Evolutionary conservation across 768 basidiomycete species (phyloP).

Genomic region (Termitomyces sp.): DNA sequence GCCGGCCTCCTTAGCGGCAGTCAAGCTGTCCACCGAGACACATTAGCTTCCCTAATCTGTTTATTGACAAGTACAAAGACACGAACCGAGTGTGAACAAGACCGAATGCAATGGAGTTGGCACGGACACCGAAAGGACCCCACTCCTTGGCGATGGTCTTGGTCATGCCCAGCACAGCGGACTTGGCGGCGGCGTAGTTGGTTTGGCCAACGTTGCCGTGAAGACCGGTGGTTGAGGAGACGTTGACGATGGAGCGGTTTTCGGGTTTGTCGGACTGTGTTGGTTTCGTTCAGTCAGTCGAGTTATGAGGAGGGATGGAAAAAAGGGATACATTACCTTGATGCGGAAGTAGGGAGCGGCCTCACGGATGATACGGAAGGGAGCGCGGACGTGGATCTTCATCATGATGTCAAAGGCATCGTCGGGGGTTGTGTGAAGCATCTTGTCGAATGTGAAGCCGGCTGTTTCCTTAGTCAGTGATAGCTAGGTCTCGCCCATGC

Average conservation of each 20-base stretch:
- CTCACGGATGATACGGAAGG: constrained; percentile 80
- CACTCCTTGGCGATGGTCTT: constrained; percentile 89
- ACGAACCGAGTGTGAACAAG: constrained; percentile 70
- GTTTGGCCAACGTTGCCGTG: constrained; percentile 87
- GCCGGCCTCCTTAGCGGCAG: constrained; percentile 76
- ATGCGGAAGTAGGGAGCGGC: constrained; percentile 84
- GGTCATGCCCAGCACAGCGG: constrained; percentile 74
- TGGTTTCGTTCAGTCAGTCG: not conserved
- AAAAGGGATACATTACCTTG: constrained; percentile 39
- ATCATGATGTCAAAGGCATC: constrained; percentile 79
- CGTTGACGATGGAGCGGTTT: constrained; percentile 76
- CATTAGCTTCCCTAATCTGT: not conserved
- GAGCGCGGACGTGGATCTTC: constrained; percentile 82
- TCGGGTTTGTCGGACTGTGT: constrained; percentile 51
- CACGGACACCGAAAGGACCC: constrained; percentile 79
- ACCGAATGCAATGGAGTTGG: constrained; percentile 79
- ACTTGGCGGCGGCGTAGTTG: constrained; percentile 79
- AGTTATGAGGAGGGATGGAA: not conserved
- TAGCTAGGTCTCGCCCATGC: not conserved
- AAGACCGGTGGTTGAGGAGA: constrained; percentile 78
- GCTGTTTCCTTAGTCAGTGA: constrained; percentile 30
- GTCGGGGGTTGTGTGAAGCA: constrained; percentile 85
- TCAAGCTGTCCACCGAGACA: constrained; percentile 45
- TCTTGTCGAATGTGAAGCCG: constrained; percentile 81
- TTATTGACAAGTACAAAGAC: not conserved